Conservation (phyloP, 331 rosid species). For the Saraca asoca region DNA sequence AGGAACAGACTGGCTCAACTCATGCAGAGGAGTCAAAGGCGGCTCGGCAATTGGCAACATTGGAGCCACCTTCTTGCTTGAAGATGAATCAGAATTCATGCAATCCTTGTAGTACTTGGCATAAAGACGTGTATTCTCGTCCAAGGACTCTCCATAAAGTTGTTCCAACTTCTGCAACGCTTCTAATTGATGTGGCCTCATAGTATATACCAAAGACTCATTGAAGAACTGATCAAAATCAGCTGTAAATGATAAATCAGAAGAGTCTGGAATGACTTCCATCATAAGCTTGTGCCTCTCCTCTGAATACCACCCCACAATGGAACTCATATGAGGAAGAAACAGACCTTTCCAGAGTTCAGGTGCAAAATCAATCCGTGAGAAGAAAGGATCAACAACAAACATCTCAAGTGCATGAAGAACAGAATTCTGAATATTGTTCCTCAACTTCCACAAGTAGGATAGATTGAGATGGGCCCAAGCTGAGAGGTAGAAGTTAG, state of each 20-base stretch:
- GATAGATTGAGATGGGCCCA: slow-evolving; percentile 89
- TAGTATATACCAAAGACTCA: slow-evolving; percentile 68
- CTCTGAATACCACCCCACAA: slow-evolving; percentile 92
- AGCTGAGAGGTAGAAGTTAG: slow-evolving; percentile 85
- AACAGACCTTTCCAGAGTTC: slow-evolving; percentile 77
- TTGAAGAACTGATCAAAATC: slow-evolving; percentile 74
- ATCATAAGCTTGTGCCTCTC: slow-evolving; percentile 78
- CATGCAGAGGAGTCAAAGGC: slow-evolving; percentile 92
- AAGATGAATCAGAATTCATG: slow-evolving; percentile 58
- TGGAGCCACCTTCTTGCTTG: slow-evolving; percentile 64
- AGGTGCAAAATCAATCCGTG: slow-evolving; percentile 84
- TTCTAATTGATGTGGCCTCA: slow-evolving; percentile 81
- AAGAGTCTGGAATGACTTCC: slow-evolving; percentile 77
- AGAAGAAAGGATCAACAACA: slow-evolving; percentile 73
- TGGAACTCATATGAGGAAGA: slow-evolving; percentile 87
- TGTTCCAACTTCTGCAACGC: slow-evolving; percentile 73
- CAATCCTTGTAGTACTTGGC: slow-evolving; percentile 85
- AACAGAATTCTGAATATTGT: slow-evolving; percentile 55
- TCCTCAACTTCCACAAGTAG: slow-evolving; percentile 75
- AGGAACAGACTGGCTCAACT: slow-evolving; percentile 78
- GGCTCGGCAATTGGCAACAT: slow-evolving; percentile 98
- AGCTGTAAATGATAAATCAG: slow-evolving; percentile 76
- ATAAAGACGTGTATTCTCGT: slow-evolving; percentile 71
- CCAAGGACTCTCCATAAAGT: slow-evolving; percentile 79
- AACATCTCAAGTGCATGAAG: slow-evolving; percentile 85